These are phyloP conservation scores for Xylaria sp. DNA, from an alignment of 2,329 filamentous ascomycete species.

Conservation along the genomic window DNA sequence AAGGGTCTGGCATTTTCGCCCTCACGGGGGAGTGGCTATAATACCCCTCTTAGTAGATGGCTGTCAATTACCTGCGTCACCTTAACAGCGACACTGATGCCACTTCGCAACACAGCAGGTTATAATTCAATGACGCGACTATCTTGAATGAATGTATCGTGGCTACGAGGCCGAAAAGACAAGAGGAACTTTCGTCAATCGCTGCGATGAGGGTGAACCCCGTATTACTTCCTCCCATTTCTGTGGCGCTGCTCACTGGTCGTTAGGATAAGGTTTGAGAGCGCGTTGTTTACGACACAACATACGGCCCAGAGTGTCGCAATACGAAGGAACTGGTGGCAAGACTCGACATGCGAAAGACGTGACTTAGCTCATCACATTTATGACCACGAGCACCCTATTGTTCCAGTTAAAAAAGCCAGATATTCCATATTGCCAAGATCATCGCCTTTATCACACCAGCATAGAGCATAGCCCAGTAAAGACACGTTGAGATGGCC, in stretches of 20 bases:
- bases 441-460: background rate
- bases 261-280: background rate
- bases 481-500: constrained; percentile 9
- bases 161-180: background rate
- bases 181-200: constrained; percentile 5
- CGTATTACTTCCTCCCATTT: background rate
- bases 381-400: constrained; percentile 12
- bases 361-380: constrained; percentile 4
- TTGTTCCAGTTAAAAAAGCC: background rate
- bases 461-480: no score
- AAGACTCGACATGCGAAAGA: background rate
- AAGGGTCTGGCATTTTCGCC: no score
- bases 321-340: background rate
- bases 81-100: no score
- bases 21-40: no score
- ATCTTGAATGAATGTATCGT: background rate
- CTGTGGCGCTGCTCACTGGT: no score
- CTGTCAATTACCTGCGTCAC: no score
- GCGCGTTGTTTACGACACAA: background rate
- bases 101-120: no score
- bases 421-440: background rate
- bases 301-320: background rate
- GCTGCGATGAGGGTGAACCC: background rate
- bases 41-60: no score
- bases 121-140: no score